These are phyloP conservation scores for Paraconiothyrium sp. DNA, from an alignment of 2,329 filamentous ascomycete species.

Conservation along the genomic window DNA sequence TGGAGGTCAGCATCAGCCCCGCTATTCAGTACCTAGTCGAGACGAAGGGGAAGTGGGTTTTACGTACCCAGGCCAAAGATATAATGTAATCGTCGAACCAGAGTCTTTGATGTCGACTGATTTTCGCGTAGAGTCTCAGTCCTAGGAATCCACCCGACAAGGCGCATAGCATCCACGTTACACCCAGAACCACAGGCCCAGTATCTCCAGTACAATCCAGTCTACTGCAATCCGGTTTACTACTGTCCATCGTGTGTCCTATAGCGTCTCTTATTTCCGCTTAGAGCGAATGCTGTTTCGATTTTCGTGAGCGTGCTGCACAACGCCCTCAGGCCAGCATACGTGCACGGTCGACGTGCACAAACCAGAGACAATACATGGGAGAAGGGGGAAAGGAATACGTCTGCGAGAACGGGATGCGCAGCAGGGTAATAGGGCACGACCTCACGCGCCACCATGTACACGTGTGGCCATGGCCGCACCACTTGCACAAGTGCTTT, in stretches of 20 bases:
- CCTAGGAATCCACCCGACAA: constrained; percentile 33
- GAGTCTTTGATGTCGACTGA: constrained; percentile 33
- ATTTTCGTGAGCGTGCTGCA: background rate
- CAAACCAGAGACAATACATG: background rate
- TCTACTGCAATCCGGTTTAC: background rate
- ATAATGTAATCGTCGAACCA: constrained; percentile 46
- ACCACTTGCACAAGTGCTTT: background rate
- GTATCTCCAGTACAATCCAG: constrained; percentile 22
- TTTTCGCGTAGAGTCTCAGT: constrained; percentile 39
- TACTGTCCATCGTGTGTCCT: background rate
- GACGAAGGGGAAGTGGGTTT: background rate
- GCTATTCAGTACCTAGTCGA: background rate
- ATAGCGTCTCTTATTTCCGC: background rate
- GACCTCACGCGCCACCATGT: background rate
- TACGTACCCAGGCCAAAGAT: constrained; percentile 35
- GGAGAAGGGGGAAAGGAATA: background rate
- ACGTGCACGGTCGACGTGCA: background rate
- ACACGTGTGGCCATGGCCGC: background rate
- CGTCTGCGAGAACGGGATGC: background rate
- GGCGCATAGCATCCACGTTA: constrained; percentile 37
- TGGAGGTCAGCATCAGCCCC: background rate
- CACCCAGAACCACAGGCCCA: constrained; percentile 34
- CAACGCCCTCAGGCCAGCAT: background rate
- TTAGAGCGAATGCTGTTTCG: background rate
- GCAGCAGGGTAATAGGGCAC: constrained; percentile 1